phyloP scores from a whole-genome alignment of 148 eudicot genomes.

The Vaccinium darrowii region DNA sequence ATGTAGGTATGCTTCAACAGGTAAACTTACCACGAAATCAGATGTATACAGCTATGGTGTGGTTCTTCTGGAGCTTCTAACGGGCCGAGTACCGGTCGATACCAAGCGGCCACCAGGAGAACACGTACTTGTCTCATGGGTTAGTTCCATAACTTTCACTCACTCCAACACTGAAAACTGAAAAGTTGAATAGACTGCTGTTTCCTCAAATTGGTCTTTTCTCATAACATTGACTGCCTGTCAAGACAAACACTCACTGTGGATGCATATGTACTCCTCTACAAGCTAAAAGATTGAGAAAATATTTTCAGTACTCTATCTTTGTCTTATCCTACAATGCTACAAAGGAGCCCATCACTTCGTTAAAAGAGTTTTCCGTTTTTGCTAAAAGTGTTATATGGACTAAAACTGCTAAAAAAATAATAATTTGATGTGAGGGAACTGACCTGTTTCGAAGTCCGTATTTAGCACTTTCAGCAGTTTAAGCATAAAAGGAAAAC shows the following conservation, averaged over 20 bases:
- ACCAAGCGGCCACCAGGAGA: constrained; percentile 78
- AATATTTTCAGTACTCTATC: no score
- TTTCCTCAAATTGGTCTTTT: neutral
- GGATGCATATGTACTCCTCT: no score
- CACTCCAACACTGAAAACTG: neutral
- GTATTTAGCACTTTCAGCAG: no score
- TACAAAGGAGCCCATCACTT: no score
- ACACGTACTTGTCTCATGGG: constrained; percentile 93
- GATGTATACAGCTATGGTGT: constrained; percentile 95
- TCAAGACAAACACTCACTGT: neutral
- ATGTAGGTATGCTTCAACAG: constrained; percentile 80
- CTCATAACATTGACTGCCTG: neutral
- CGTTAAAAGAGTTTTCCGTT: no score
- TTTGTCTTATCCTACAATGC: no score
- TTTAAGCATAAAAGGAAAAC: no score
- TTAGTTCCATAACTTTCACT: constrained; percentile 29
- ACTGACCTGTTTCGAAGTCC: no score
- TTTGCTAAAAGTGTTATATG: no score
- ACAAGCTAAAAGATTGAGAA: no score
- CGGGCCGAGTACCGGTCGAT: constrained; percentile 84
- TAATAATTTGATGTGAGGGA: no score
- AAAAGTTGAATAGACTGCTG: neutral
- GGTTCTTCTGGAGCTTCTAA: constrained; percentile 86
- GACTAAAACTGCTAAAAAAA: no score
- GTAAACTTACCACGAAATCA: constrained; percentile 93